Evolutionary conservation across 2,329 filamentous ascomycete genomes (phyloP).

Genomic region (Fusarium sambucinum): DNA sequence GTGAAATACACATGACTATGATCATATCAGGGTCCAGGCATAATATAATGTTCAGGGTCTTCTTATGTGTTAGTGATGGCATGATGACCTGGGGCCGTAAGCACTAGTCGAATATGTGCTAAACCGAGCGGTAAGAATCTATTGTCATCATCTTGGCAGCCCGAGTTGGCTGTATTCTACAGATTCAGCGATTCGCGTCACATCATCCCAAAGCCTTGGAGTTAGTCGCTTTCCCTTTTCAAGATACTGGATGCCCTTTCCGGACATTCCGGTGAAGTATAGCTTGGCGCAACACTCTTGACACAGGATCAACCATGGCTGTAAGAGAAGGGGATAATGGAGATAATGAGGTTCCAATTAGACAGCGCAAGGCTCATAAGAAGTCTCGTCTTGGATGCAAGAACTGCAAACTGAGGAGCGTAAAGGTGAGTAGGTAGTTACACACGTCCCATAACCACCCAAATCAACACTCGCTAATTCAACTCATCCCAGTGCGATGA

Average conservation of each 20-base stretch:
- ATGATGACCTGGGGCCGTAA: conserved; percentile 9
- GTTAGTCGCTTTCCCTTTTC: not conserved
- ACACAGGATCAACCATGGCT: conserved; percentile 16
- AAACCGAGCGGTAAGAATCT: not conserved
- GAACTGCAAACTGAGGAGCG: conserved; percentile 67
- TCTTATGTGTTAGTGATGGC: not conserved
- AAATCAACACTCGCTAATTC: not conserved
- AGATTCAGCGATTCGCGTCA: not conserved
- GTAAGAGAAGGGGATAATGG: conserved; percentile 5
- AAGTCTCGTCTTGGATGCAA: conserved; percentile 67
- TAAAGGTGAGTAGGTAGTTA: conserved; percentile 57
- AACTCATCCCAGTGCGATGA: conserved; percentile 64
- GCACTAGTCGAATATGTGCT: conserved; percentile 10
- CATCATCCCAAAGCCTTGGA: not conserved
- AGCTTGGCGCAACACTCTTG: not conserved
- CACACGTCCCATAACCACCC: not conserved
- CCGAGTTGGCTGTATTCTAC: not conserved
- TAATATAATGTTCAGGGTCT: conserved; percentile 1
- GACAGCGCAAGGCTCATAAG: conserved; percentile 57
- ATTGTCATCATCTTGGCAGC: conserved; percentile 5
- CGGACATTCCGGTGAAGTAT: conserved; percentile 6
- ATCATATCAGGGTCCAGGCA: not conserved
- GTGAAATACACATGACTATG: not conserved
- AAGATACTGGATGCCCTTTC: conserved; percentile 4
- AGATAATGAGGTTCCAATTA: conserved; percentile 16